phyloP scores from a whole-genome alignment of 2,329 filamentous ascomycete genomes.

The Verticillium dahliae region DNA sequence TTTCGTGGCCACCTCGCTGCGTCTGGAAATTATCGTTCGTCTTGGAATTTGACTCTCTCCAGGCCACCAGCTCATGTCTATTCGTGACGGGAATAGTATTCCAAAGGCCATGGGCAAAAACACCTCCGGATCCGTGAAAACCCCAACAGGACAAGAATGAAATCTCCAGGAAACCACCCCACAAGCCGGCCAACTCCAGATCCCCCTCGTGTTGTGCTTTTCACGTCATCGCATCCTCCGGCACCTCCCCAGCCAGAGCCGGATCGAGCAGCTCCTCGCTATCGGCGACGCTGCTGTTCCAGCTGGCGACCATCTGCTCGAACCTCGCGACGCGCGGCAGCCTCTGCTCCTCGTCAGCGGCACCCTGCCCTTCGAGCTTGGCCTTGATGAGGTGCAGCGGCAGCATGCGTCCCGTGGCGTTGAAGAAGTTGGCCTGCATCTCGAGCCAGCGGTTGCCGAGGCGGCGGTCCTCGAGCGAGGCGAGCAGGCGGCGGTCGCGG shows the following conservation, averaged over 20 bases:
- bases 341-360: conserved; percentile 17
- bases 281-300: conserved; percentile 7
- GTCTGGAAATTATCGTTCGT: no score
- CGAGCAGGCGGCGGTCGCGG: conserved; percentile 27
- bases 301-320: conserved; percentile 7
- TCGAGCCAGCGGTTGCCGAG: conserved; percentile 29
- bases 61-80: no score
- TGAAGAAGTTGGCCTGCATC: conserved; percentile 36
- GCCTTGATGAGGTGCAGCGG: conserved; percentile 28
- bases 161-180: background rate
- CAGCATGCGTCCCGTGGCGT: conserved; percentile 33
- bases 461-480: conserved; percentile 23
- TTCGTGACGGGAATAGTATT: no score
- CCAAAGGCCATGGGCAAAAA: no score
- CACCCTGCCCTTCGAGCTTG: conserved; percentile 18
- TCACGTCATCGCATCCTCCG: conserved; percentile 6
- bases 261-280: conserved; percentile 9
- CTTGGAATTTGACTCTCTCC: no score
- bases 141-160: background rate
- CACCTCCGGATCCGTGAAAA: background rate
- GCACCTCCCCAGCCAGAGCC: conserved; percentile 1
- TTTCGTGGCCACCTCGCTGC: no score
- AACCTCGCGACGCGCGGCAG: conserved; percentile 1
- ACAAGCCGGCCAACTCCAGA: background rate
- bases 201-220: background rate